These are phyloP conservation scores for Lagenidium giganteum DNA, from an alignment of 352 stramenopile genomes.

Conservation along the genomic window DNA sequence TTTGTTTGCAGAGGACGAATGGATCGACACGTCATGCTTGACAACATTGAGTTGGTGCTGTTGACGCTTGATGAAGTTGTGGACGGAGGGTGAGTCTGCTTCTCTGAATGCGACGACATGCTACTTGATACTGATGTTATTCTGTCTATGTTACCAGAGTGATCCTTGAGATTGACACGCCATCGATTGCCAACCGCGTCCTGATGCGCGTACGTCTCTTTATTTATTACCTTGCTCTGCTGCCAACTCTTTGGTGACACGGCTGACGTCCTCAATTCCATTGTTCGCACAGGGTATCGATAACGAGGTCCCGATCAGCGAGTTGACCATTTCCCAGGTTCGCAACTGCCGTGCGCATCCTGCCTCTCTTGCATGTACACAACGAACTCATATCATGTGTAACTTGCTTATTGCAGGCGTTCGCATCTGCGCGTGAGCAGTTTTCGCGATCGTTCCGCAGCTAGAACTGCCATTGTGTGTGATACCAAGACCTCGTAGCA, in stretches of 20 bases:
- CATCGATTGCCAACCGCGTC: constrained; percentile 87
- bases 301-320: constrained; percentile 81
- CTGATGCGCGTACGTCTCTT: constrained; percentile 79
- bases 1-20: constrained; percentile 53
- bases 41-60: constrained; percentile 90
- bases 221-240: neutral
- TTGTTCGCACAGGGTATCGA: constrained; percentile 59
- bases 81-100: constrained; percentile 78
- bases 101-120: too few relatives aligned
- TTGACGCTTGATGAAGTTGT: constrained; percentile 89
- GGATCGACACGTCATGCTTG: constrained; percentile 84
- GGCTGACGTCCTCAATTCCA: neutral
- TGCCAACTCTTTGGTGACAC: neutral
- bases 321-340: constrained; percentile 85
- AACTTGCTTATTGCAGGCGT: constrained; percentile 33
- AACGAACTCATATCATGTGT: neutral
- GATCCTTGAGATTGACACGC: constrained; percentile 86
- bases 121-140: too few relatives aligned
- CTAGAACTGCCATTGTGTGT: too few relatives aligned
- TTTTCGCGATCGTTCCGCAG: constrained; percentile 87
- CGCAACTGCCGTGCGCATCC: neutral
- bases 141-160: constrained; percentile 31
- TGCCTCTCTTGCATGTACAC: constrained; percentile 1
- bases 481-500: too few relatives aligned
- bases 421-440: constrained; percentile 80